A percentile compares a stretch with the other conserved stretches of the same genome.
Conservation (phyloP, 169 alveolate genomes). For the Eimeria nieschulzi region DNA sequence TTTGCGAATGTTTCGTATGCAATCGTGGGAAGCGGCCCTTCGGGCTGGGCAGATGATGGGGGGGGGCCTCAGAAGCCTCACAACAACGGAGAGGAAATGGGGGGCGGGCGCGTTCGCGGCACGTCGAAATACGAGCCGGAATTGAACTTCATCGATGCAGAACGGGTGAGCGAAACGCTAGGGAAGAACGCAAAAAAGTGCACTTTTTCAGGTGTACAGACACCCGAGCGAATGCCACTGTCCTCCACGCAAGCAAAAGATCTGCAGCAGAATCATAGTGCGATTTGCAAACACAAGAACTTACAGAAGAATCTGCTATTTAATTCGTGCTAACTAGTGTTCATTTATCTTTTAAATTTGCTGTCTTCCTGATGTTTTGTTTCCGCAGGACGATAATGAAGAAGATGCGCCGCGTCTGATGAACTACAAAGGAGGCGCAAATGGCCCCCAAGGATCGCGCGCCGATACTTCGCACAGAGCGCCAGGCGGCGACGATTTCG, state of each 20-base stretch:
- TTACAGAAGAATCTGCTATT: too few relatives aligned
- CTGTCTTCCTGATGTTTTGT: too few relatives aligned
- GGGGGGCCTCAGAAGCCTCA: not conserved
- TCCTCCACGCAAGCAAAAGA: too few relatives aligned
- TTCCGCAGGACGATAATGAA: constrained; percentile 49
- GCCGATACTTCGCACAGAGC: not conserved
- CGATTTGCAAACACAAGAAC: too few relatives aligned
- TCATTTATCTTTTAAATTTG: too few relatives aligned
- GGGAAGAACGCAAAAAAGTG: too few relatives aligned
- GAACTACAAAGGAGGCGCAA: not conserved
- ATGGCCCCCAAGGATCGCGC: not conserved
- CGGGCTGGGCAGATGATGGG: constrained; percentile 2
- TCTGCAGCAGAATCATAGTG: too few relatives aligned
- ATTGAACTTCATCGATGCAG: constrained; percentile 61
- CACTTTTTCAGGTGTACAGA: too few relatives aligned
- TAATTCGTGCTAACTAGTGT: too few relatives aligned
- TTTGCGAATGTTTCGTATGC: constrained; percentile 75
- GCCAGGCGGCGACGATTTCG: not conserved
- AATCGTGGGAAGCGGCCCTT: constrained; percentile 56
- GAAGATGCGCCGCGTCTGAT: constrained; percentile 56
- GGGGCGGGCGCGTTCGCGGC: constrained; percentile 17
- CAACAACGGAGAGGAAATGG: not conserved
- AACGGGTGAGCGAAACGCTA: not conserved
- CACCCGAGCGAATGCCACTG: too few relatives aligned
- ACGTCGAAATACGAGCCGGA: constrained; percentile 54